phyloP scores from a whole-genome alignment of 306 rosid species.

The Begonia loranthoides region DNA sequence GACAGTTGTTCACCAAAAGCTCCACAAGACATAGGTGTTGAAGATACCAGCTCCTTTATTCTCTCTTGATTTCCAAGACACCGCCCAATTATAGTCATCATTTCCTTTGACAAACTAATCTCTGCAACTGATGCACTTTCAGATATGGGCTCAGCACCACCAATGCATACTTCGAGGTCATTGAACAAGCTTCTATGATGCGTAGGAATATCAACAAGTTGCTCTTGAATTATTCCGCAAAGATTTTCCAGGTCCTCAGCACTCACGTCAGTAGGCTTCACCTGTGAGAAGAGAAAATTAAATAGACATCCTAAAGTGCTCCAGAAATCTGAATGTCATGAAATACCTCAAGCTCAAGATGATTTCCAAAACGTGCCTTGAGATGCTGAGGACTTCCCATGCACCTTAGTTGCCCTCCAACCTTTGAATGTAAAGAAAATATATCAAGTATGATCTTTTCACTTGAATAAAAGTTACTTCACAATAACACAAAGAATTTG shows the following conservation, averaged over 20 bases:
- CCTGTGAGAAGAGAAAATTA: constrained; percentile 27
- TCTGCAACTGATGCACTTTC: constrained; percentile 59
- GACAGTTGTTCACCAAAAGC: constrained; percentile 52
- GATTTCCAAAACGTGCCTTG: constrained; percentile 85
- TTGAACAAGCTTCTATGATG: constrained; percentile 73
- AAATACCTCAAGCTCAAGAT: constrained; percentile 82
- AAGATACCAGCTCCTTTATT: constrained; percentile 35
- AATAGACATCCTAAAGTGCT: constrained; percentile 14
- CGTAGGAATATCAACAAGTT: constrained; percentile 43
- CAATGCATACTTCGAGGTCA: constrained; percentile 85
- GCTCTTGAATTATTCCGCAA: constrained; percentile 55
- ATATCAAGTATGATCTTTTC: background rate
- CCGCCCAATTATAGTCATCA: constrained; percentile 53
- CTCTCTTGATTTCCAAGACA: constrained; percentile 94
- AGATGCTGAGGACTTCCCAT: constrained; percentile 94
- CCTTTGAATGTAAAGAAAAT: constrained; percentile 34
- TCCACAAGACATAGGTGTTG: constrained; percentile 38
- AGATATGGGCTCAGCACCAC: constrained; percentile 42
- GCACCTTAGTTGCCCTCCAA: constrained; percentile 79
- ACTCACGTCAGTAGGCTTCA: constrained; percentile 78
- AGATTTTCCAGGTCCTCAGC: constrained; percentile 52
- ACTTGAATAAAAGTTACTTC: no score
- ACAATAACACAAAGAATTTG: no score
- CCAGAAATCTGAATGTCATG: background rate
- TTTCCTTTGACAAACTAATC: constrained; percentile 66